These are phyloP conservation scores for Arctium minus DNA, from an alignment of 129 eudicot species.

Conservation along the genomic window DNA sequence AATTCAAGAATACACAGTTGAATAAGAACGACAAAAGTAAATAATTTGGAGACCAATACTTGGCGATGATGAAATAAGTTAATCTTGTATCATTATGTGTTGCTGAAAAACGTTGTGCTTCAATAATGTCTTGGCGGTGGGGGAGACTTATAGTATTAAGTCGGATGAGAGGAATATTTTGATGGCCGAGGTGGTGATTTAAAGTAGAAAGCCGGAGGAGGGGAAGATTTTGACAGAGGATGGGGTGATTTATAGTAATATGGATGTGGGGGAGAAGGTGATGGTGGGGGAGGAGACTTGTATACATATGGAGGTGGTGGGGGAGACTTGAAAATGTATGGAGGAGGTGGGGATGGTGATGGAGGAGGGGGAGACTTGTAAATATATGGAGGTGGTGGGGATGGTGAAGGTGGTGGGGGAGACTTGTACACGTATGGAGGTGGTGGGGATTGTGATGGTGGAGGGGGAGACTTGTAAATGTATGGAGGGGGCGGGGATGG, in stretches of 20 bases:
- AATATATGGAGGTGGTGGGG: no score
- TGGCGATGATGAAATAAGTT: neutral
- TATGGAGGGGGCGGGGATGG: constrained; percentile 11
- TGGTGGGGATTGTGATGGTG: no score
- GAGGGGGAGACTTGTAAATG: neutral
- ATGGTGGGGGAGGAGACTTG: no score
- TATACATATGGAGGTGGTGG: no score
- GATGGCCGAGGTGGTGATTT: neutral
- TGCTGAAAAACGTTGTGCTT: neutral
- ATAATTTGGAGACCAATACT: neutral
- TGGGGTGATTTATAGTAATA: neutral
- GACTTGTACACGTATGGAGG: no score
- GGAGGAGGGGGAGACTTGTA: no score
- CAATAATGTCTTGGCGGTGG: neutral
- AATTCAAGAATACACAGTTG: no score
- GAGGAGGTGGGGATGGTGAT: no score
- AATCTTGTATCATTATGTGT: neutral
- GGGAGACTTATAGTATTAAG: neutral
- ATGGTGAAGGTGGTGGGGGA: no score
- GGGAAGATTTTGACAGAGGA: neutral
- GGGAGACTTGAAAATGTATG: no score
- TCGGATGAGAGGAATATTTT: neutral
- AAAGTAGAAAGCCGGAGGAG: neutral
- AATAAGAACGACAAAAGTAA: no score
- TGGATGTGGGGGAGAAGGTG: constrained; percentile 7